phyloP scores from a whole-genome alignment of 2,329 filamentous ascomycete genomes.

The Talaromyces piceae region DNA sequence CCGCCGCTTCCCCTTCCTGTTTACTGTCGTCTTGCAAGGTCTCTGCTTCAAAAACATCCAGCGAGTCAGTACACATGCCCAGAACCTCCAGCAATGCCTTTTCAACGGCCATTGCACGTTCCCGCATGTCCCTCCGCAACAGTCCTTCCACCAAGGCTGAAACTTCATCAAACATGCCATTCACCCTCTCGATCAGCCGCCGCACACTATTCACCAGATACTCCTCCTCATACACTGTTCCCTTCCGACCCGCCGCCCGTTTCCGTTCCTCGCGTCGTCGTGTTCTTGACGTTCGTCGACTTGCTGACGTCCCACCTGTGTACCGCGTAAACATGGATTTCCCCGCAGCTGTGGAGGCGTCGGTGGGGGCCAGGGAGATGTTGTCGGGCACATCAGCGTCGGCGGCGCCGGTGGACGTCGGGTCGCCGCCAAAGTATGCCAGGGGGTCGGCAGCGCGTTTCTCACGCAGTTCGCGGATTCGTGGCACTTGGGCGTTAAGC shows the following conservation, averaged over 20 bases:
- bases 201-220: conserved; percentile 86
- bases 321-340: conserved; percentile 91
- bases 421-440: conserved; percentile 78
- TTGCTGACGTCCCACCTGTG: conserved; percentile 59
- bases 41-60: conserved; percentile 60
- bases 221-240: conserved; percentile 95
- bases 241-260: conserved; percentile 87
- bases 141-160: conserved; percentile 68
- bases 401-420: conserved; percentile 46
- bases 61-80: conserved; percentile 57
- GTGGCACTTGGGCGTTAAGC: conserved; percentile 74
- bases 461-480: conserved; percentile 70
- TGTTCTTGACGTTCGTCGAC: conserved; percentile 76
- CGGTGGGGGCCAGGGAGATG: conserved; percentile 80
- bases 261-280: conserved; percentile 88
- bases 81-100: conserved; percentile 66
- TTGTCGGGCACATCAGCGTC: conserved; percentile 74
- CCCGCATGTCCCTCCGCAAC: conserved; percentile 74
- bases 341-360: conserved; percentile 66
- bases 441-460: conserved; percentile 81
- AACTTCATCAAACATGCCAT: conserved; percentile 64
- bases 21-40: conserved; percentile 20
- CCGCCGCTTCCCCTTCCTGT: conserved; percentile 7
- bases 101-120: conserved; percentile 73
- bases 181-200: conserved; percentile 74